These are phyloP conservation scores for Fomitopsis serialis DNA, from an alignment of 768 basidiomycete genomes.

Conservation along the genomic window DNA sequence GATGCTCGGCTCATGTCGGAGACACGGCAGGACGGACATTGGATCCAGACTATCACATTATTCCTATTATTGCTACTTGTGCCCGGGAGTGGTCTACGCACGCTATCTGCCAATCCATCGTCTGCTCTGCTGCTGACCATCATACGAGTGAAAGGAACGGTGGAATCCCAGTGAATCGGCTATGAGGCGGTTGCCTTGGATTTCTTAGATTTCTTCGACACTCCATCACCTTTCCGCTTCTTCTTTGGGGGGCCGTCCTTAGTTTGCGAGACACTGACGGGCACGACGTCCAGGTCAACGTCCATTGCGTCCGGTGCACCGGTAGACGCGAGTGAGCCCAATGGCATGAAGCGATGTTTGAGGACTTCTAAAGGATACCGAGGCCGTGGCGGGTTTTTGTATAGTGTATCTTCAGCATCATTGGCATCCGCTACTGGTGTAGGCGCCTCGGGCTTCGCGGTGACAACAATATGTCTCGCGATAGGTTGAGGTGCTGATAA, in stretches of 20 bases:
- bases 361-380: constrained; percentile 56
- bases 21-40: neutral
- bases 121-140: neutral
- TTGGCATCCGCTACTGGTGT: constrained; percentile 15
- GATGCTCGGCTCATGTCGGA: constrained; percentile 5
- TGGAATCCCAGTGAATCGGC: neutral
- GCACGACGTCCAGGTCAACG: constrained; percentile 10
- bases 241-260: constrained; percentile 14
- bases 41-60: constrained; percentile 10
- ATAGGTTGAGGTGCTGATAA: constrained; percentile 53
- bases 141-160: neutral
- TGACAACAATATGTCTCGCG: constrained; percentile 51
- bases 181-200: constrained; percentile 7
- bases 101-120: neutral
- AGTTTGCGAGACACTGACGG: neutral
- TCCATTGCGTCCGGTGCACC: constrained; percentile 17
- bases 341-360: constrained; percentile 60
- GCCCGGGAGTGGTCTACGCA: neutral
- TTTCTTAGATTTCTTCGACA: constrained; percentile 42
- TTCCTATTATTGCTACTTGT: constrained; percentile 17
- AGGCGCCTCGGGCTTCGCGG: constrained; percentile 38
- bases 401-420: constrained; percentile 18
- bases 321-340: constrained; percentile 40
- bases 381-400: constrained; percentile 50
- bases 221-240: constrained; percentile 47